These are phyloP conservation scores for Sugiyamaella qingdaonensis DNA, from an alignment of 805 yeast genomes.

Conservation along the genomic window DNA sequence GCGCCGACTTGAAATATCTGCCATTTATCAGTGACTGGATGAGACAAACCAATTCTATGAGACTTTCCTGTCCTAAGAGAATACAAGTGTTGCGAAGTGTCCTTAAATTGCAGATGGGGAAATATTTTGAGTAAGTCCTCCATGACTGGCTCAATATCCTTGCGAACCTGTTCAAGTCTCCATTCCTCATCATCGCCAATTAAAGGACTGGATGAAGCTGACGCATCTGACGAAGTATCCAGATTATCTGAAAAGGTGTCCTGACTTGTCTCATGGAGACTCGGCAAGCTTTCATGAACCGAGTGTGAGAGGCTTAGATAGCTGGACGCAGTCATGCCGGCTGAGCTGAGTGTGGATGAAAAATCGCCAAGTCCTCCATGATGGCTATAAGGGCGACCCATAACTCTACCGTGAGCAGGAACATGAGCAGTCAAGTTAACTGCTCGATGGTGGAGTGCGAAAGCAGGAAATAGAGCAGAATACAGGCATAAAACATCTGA, in stretches of 20 bases:
- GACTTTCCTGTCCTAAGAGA: constrained; percentile 23
- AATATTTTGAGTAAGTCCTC: constrained; percentile 23
- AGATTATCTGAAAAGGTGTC: constrained; percentile 4
- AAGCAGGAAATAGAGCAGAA: constrained; percentile 25
- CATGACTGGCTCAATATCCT: constrained; percentile 34
- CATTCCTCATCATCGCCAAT: constrained; percentile 22
- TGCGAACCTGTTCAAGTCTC: constrained; percentile 31
- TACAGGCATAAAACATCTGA: constrained; percentile 30
- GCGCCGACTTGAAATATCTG: constrained; percentile 31
- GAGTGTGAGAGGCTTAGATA: not conserved
- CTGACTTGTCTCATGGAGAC: constrained; percentile 10
- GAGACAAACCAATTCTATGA: constrained; percentile 23
- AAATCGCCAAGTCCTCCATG: not conserved
- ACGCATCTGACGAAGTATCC: not conserved
- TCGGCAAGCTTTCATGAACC: constrained; percentile 14
- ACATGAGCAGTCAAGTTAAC: not conserved
- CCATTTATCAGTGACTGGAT: constrained; percentile 28
- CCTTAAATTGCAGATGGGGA: constrained; percentile 19
- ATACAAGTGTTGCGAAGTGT: constrained; percentile 14
- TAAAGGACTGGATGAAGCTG: constrained; percentile 1
- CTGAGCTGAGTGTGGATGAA: not conserved
- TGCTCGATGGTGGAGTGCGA: constrained; percentile 13
- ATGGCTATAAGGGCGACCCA: not conserved
- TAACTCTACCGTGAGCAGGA: not conserved
- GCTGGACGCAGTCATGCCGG: not conserved